Evolutionary conservation across 1,139 yeast species (phyloP).

Genomic region (Pichia sorboxylosa): DNA sequence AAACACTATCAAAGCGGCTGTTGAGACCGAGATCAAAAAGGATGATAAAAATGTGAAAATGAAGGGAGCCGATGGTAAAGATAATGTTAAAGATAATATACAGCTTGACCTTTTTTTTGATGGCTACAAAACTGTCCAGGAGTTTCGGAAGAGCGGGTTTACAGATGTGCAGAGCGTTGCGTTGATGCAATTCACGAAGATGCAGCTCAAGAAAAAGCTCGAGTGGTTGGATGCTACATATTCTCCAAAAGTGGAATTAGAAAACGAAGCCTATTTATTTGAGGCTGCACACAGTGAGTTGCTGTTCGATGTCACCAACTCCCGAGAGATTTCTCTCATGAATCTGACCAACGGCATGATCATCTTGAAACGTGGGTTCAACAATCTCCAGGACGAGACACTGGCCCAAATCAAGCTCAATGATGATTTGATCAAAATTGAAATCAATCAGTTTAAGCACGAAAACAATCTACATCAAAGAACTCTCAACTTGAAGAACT

Average conservation of each 20-base stretch:
- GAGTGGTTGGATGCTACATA: constrained; percentile 45
- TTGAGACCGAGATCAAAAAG: background rate
- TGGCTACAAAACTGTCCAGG: constrained; percentile 35
- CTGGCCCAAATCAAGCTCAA: constrained; percentile 54
- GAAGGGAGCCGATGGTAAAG: too few species aligned
- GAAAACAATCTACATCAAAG: constrained; percentile 74
- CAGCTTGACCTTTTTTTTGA: constrained; percentile 32
- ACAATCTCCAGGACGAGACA: constrained; percentile 63
- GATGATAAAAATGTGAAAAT: constrained; percentile 1
- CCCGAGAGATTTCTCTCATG: constrained; percentile 61
- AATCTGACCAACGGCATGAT: constrained; percentile 58
- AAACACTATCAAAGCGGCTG: constrained; percentile 5
- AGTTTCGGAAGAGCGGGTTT: constrained; percentile 37
- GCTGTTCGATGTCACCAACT: constrained; percentile 63
- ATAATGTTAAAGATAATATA: too few species aligned
- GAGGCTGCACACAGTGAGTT: constrained; percentile 90
- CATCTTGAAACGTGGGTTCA: constrained; percentile 60
- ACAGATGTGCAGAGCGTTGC: constrained; percentile 42
- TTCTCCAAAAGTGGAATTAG: constrained; percentile 60
- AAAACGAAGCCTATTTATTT: constrained; percentile 76
- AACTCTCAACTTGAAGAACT: constrained; percentile 56
- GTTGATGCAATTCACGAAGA: constrained; percentile 38
- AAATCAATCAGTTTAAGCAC: constrained; percentile 75
- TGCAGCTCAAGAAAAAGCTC: constrained; percentile 43
- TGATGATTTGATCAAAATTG: constrained; percentile 71